Base-by-base conservation (phyloP, 2,329 filamentous ascomycete species). In the Capronia coronata region DNA sequence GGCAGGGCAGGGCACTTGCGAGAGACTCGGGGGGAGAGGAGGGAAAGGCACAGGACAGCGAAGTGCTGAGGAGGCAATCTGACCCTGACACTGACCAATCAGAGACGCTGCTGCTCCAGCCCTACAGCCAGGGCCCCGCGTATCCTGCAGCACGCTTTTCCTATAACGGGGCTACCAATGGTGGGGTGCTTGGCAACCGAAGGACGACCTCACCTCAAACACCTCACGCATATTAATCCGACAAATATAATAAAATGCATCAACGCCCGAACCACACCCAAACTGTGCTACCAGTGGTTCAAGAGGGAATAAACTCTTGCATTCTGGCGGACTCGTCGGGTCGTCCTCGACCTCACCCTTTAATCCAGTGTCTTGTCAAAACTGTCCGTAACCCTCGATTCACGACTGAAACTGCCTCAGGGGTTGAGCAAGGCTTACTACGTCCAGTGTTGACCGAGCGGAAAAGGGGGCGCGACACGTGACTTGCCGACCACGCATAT, bases 141-240 rank as follows among this genome's bases (percentile, higher is more conserved):
- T 51, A 59, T 21, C 54, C 39, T 38, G 35, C 39, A 54, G 57
- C 55, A 59, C 57, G 57, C 57, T 48, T 56, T 43, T 11, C 46
- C 32, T 7, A 14, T 46, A 51, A 43, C 16, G 51, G 54, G 45
- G 40, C 48, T 35, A 34, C 41, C 42, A 13, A 54, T 56, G 55
- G 57, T 52, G 57, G 55, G 57, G 57, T 58, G 48, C 55, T 58
- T 54, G 55, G 57, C 57, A 51, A 25, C 34, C 32, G 30, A 37
- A 41, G 38, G 29, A 47, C 41, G 54, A 50, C 48, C 51, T 51
- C 48, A 56, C 57, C 52, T 56, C 52, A n/a, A 56, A n/a, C 30
- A 19, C 22, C 34, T 39, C 42, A 19, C 8, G 16, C 35, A 19
- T 19, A 38, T 38, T 38, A 38, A 18, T 38, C 13, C 32, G n/a